Percentiles rank a stretch among this genome's conserved stretches.
phyloP scores from a whole-genome alignment of 2,329 filamentous ascomycete species.

The Aspergillus thermomutatus region DNA sequence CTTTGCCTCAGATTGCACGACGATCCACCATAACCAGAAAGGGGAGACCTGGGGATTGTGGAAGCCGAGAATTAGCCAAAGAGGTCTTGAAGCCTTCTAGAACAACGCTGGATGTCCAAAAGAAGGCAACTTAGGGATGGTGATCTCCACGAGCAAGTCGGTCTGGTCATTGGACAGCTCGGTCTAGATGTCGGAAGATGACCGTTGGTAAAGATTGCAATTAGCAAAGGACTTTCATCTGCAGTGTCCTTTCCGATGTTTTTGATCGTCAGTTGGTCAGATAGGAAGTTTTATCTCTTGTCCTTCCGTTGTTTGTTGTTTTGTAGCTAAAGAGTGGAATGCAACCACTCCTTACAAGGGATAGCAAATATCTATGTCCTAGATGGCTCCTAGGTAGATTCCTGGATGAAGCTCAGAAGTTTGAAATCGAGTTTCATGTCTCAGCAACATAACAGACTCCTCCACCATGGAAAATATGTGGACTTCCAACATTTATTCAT shows the following conservation, averaged over 20 bases:
- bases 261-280: no score
- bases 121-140: background rate
- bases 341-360: background rate
- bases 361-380: background rate
- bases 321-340: background rate
- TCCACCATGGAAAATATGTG: background rate
- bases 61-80: background rate
- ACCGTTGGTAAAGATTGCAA: background rate
- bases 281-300: background rate
- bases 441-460: background rate
- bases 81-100: background rate
- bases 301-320: background rate
- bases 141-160: background rate
- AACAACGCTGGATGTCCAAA: background rate
- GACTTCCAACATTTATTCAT: background rate
- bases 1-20: constrained; percentile 12
- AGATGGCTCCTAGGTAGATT: no score
- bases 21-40: constrained; percentile 1
- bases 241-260: background rate
- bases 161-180: background rate
- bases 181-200: background rate
- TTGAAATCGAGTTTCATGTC: background rate
- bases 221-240: background rate
- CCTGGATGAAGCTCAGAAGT: background rate
- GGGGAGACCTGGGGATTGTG: background rate